Conservation (phyloP, 352 stramenopile species). For the Phytophthora capsici region DNA sequence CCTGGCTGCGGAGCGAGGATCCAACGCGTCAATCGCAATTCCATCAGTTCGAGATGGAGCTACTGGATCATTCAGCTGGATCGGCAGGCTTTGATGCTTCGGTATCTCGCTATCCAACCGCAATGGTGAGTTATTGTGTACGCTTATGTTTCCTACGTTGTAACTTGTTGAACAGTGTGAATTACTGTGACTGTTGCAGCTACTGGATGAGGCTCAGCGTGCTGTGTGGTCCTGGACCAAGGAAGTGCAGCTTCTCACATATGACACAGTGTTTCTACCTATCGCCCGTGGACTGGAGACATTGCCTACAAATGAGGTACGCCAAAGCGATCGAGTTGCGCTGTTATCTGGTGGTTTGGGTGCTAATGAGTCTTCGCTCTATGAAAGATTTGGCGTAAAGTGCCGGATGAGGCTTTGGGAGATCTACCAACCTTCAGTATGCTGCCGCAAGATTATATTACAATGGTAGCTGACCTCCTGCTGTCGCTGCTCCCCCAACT, state of each 20-base stretch:
- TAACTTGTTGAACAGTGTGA: neutral
- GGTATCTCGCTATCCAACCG: constrained; percentile 26
- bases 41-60: constrained; percentile 59
- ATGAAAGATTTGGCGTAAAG: constrained; percentile 60
- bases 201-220: constrained; percentile 55
- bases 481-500: constrained; percentile 82
- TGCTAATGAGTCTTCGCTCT: constrained; percentile 9
- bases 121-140: constrained; percentile 21
- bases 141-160: neutral
- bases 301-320: constrained; percentile 58
- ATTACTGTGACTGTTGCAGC: constrained; percentile 29
- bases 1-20: constrained; percentile 65
- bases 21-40: constrained; percentile 48
- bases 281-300: constrained; percentile 59
- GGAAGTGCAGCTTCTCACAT: constrained; percentile 71
- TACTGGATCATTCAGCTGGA: constrained; percentile 29
- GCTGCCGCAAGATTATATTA: constrained; percentile 89
- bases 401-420: constrained; percentile 45
- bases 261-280: constrained; percentile 72
- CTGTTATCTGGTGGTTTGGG: neutral
- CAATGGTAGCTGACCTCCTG: constrained; percentile 74
- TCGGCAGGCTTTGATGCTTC: constrained; percentile 13
- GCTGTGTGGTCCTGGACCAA: constrained; percentile 55
- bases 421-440: constrained; percentile 81
- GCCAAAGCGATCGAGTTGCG: neutral